Evolutionary conservation across 129 eudicot genomes (phyloP).

Genomic region (Helichrysum umbraculigerum): DNA sequence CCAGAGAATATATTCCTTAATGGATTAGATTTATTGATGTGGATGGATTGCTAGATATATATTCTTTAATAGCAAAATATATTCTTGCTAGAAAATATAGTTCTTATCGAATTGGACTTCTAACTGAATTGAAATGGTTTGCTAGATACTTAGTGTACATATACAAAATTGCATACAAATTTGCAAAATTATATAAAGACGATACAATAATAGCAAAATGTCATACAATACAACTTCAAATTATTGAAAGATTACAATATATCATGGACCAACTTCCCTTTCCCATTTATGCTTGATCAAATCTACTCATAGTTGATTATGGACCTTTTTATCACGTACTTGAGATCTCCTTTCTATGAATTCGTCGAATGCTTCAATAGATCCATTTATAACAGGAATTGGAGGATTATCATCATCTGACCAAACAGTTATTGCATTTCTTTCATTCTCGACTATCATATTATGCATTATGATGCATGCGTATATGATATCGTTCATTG

Average conservation of each 20-base stretch:
- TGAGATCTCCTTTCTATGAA: neutral
- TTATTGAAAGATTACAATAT: no score
- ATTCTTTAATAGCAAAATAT: no score
- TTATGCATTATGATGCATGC: no score
- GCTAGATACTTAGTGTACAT: no score
- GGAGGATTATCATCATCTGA: neutral
- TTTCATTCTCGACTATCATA: slow-evolving; percentile 31
- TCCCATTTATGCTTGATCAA: slow-evolving; percentile 14
- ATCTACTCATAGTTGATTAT: neutral
- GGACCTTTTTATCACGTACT: neutral
- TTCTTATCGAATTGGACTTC: neutral
- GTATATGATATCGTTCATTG: slow-evolving; percentile 18
- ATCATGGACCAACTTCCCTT: neutral
- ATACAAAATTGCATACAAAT: no score
- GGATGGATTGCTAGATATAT: no score
- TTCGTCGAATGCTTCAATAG: neutral
- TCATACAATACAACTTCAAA: no score
- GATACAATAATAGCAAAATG: no score
- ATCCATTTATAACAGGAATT: neutral
- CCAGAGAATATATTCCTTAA: neutral
- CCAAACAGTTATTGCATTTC: slow-evolving; percentile 1
- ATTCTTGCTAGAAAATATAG: neutral
- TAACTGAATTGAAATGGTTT: neutral
- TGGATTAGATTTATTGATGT: no score
- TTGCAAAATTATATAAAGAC: no score